phyloP scores from a whole-genome alignment of 1,284 basidiomycete species.

The Ustilago bromivora region DNA sequence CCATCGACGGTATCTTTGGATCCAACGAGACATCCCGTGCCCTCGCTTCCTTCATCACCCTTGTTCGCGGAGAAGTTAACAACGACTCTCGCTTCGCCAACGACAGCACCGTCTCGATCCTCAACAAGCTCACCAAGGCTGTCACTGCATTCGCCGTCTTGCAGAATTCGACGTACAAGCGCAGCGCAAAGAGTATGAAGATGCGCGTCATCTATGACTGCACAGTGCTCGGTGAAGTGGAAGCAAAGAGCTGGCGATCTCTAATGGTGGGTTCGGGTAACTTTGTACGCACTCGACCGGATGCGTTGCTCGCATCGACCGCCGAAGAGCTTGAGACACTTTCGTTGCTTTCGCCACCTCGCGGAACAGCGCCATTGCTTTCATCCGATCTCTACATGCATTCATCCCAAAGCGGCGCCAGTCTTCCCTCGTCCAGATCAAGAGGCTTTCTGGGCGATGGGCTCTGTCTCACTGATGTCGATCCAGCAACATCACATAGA shows the following conservation, averaged over 20 bases:
- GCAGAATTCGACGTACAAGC: constrained; percentile 72
- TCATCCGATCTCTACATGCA: constrained; percentile 8
- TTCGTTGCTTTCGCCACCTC: constrained; percentile 28
- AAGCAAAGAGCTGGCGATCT: constrained; percentile 63
- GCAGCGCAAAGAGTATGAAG: constrained; percentile 66
- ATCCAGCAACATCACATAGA: constrained; percentile 7
- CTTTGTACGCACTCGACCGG: constrained; percentile 37
- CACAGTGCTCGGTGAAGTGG: constrained; percentile 70
- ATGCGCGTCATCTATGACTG: constrained; percentile 72
- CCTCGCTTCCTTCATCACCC: constrained; percentile 72
- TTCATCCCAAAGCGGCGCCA: neutral
- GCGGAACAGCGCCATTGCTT: constrained; percentile 25
- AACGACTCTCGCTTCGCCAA: constrained; percentile 64
- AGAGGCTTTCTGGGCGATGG: constrained; percentile 47
- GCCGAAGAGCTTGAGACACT: constrained; percentile 26
- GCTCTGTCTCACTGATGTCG: constrained; percentile 51
- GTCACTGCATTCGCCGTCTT: constrained; percentile 73
- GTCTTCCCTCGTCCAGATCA: constrained; percentile 27
- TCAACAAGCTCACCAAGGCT: constrained; percentile 71
- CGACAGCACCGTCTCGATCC: constrained; percentile 52
- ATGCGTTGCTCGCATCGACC: constrained; percentile 25
- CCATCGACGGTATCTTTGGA: constrained; percentile 73
- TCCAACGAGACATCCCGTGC: constrained; percentile 73
- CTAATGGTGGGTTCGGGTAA: constrained; percentile 56
- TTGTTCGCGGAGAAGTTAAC: constrained; percentile 72